These are phyloP conservation scores for Guillardia theta DNA, from an alignment of 78 protist species.

Conservation along the genomic window DNA sequence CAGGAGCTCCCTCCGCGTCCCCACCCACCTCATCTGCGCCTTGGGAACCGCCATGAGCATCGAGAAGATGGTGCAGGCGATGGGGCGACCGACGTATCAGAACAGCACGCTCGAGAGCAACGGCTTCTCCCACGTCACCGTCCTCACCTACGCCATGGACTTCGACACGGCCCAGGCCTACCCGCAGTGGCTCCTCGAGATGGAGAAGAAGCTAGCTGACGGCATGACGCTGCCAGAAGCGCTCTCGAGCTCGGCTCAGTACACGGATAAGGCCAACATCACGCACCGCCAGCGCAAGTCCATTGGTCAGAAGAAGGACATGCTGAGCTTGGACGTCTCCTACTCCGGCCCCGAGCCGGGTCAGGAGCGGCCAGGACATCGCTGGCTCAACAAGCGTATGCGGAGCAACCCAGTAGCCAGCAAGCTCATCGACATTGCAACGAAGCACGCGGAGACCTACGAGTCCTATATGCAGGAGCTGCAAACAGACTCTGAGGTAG, in stretches of 20 bases:
- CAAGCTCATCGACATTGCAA: too few relatives aligned
- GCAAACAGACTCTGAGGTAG: too few relatives aligned
- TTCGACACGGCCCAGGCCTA: not conserved
- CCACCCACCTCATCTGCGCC: not conserved
- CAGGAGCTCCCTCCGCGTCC: not conserved
- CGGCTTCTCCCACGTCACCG: not conserved
- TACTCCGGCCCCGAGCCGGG: too few relatives aligned
- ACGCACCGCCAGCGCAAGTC: not conserved
- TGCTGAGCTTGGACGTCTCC: not conserved
- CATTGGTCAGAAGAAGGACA: not conserved
- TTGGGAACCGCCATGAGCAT: not conserved
- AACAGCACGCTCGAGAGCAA: not conserved
- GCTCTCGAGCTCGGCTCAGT: not conserved
- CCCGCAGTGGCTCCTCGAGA: not conserved
- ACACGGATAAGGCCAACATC: not conserved
- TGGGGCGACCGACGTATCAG: not conserved
- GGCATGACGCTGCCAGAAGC: not conserved
- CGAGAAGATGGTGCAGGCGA: not conserved
- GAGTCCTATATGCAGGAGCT: too few relatives aligned
- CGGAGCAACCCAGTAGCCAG: too few relatives aligned
- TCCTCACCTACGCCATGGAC: not conserved
- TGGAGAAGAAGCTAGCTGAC: not conserved
- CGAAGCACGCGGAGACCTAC: too few relatives aligned
- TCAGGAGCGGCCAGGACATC: too few relatives aligned
- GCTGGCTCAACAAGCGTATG: too few relatives aligned